A percentile compares a stretch with the other conserved stretches of the same genome.
Conservation (phyloP, 2,329 filamentous ascomycete species). For the Ceratocystis diversiconidia region DNA sequence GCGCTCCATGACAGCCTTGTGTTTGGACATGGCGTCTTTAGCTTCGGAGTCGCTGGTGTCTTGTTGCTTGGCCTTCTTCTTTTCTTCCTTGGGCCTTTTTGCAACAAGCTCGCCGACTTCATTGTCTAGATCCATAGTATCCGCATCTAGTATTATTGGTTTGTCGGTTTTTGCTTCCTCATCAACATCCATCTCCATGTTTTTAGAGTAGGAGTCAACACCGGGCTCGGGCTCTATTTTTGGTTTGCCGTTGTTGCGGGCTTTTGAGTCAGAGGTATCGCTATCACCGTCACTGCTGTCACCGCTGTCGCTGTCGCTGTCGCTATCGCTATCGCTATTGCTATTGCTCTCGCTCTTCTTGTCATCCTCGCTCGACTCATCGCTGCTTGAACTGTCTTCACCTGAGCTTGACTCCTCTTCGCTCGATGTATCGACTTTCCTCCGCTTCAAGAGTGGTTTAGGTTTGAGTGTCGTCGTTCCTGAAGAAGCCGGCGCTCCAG, state of each 20-base stretch:
- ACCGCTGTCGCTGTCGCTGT: background rate
- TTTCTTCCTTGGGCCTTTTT: constrained; percentile 15
- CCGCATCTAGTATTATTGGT: background rate
- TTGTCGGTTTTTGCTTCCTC: constrained; percentile 16
- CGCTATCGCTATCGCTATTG: background rate
- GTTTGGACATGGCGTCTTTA: constrained; percentile 16
- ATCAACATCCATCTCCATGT: constrained; percentile 9
- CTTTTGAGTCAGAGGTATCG: background rate
- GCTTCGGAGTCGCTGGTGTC: constrained; percentile 2
- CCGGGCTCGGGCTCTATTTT: background rate
- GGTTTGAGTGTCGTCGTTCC: background rate
- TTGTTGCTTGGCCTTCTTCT: constrained; percentile 25
- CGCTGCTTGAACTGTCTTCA: constrained; percentile 2
- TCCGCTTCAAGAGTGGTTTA: constrained; percentile 1
- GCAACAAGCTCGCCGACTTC: constrained; percentile 19
- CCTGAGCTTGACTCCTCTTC: background rate
- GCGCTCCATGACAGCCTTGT: constrained; percentile 22
- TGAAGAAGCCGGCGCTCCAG: constrained; percentile 3
- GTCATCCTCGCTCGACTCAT: background rate
- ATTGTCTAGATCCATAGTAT: constrained; percentile 9
- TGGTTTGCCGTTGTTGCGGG: background rate
- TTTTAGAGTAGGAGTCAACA: background rate
- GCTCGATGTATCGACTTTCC: constrained; percentile 1
- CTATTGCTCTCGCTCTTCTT: background rate
- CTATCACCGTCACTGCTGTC: constrained; percentile 1